Base-by-base conservation (phyloP, 495 filamentous ascomycete genomes). In the Penicillium verhagenii region DNA sequence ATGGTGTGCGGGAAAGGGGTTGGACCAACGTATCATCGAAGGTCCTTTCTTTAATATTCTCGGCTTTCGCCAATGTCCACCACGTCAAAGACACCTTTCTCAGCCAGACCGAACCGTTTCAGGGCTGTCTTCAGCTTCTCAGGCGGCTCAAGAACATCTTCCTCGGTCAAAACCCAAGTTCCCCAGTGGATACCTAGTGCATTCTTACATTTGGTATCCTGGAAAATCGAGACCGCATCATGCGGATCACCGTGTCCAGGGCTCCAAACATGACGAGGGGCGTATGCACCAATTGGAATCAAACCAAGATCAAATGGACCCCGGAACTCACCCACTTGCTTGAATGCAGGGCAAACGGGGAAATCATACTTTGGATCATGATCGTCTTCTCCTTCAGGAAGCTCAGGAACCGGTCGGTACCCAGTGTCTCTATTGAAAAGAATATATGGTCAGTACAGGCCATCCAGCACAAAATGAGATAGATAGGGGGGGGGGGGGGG, bases 171-270 rank as follows among this genome's bases (percentile, higher is more conserved):
- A 7, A 91, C 86, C 91, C 92, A 97, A 0, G 91, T 91, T 21
- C 84, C 92, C 93, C 93, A 97, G 64, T 97, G 93, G 56, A 97
- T 96, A 13, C 81, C 93, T 75, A 97, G 81, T 16, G 92, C 93
- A 42, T 74, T 78, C 65, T 85, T 80, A 73, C 94, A 98, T 56
- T 82, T 82, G 16, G 91, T 96, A 58, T 97, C 94, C 29, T 75
- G 69, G 74, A 96, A 96, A 56, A 98, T 98, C 55, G 91, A 87
- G 45, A 96, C 93, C 0, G 85, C 79, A 66, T 98, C 94, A 53
- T 82, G 87, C 1, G 94, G 94, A 70, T 96, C 88, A 7, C 89
- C 90, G 69, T 98, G 94, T 79, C 95, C 86, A 35, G 85, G 71
- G 50, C 84, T 89, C 75, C 88, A 86, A 31, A 92, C 68, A 64